These are phyloP conservation scores for Xerocomellus chrysenteron DNA, from an alignment of 768 basidiomycete genomes.

Conservation along the genomic window DNA sequence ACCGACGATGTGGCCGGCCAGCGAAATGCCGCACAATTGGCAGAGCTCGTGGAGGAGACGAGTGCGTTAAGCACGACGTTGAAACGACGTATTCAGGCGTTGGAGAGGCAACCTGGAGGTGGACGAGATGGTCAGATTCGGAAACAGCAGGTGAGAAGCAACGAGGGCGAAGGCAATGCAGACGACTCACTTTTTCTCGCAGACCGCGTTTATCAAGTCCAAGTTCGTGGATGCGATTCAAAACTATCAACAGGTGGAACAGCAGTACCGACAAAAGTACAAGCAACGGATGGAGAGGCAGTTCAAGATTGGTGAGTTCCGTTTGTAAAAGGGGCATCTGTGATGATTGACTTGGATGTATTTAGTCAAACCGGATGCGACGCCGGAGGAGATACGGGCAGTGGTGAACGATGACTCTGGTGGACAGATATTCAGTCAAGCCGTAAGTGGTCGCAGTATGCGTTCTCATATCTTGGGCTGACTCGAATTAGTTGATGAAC, in stretches of 20 bases:
- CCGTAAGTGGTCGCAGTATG: constrained; percentile 43
- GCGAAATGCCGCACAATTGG: constrained; percentile 60
- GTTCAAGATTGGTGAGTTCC: constrained; percentile 72
- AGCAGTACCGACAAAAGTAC: constrained; percentile 73
- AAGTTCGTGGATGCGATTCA: constrained; percentile 88
- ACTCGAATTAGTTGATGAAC: constrained; percentile 67
- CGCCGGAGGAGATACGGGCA: constrained; percentile 81
- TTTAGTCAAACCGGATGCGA: constrained; percentile 88
- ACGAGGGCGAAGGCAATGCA: constrained; percentile 5
- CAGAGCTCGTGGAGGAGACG: constrained; percentile 70
- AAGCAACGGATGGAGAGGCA: constrained; percentile 84
- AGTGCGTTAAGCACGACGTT: constrained; percentile 65
- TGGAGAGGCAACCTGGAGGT: constrained; percentile 67
- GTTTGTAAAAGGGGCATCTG: neutral
- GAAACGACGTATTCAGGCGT: constrained; percentile 68
- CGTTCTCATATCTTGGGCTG: neutral
- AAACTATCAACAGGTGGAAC: constrained; percentile 80
- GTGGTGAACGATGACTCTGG: constrained; percentile 85
- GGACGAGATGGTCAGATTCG: constrained; percentile 68
- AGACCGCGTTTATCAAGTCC: constrained; percentile 64
- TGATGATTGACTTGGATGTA: neutral
- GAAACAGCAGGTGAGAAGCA: constrained; percentile 63
- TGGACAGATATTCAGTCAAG: constrained; percentile 88
- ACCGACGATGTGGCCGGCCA: constrained; percentile 68
- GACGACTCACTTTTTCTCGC: constrained; percentile 5